These are phyloP conservation scores for Aspergillus cristatus DNA, from an alignment of 495 filamentous ascomycete species.

Conservation along the genomic window DNA sequence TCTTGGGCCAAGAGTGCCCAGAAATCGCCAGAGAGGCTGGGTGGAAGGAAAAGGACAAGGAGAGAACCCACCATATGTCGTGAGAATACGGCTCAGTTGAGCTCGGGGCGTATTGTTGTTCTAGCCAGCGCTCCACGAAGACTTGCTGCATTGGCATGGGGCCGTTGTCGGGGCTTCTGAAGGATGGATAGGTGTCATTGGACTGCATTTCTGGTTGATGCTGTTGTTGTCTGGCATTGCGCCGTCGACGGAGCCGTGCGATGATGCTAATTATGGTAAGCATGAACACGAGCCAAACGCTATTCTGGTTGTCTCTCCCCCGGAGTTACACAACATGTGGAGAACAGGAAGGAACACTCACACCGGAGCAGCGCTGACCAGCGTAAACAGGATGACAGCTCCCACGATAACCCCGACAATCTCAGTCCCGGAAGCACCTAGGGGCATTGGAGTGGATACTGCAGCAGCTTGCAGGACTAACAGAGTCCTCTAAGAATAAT, in stretches of 20 bases:
- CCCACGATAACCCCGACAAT: constrained; percentile 29
- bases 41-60: constrained; percentile 1
- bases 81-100: constrained; percentile 15
- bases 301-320: background rate
- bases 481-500: no score
- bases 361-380: constrained; percentile 28
- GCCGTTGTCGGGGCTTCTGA: no score
- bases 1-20: constrained; percentile 12
- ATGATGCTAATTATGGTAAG: background rate
- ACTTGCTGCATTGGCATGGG: constrained; percentile 9
- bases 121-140: constrained; percentile 22
- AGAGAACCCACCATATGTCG: constrained; percentile 24
- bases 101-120: constrained; percentile 14
- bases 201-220: no score
- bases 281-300: background rate
- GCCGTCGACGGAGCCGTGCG: background rate
- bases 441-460: constrained; percentile 10
- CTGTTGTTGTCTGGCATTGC: constrained; percentile 3
- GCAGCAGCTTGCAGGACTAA: no score
- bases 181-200: no score
- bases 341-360: constrained; percentile 12
- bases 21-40: background rate
- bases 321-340: background rate
- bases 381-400: constrained; percentile 19
- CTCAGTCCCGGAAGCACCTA: no score